These are phyloP conservation scores for Cystobasidium slooffiae DNA, from an alignment of 1,284 basidiomycete species.

Conservation along the genomic window DNA sequence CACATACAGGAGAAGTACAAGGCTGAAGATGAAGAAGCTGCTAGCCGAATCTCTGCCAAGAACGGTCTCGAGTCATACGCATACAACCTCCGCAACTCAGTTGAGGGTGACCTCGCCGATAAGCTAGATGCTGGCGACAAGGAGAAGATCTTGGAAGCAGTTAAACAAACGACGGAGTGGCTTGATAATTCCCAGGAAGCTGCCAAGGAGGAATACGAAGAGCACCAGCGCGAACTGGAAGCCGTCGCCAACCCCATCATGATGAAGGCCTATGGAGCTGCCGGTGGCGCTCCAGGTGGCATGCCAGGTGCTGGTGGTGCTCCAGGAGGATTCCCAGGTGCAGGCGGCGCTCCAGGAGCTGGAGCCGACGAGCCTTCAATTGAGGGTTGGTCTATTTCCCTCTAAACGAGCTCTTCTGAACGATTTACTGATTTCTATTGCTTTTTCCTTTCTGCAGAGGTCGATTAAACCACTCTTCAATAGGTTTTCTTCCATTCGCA, in stretches of 20 bases:
- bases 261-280: constrained; percentile 80
- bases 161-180: constrained; percentile 86
- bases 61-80: constrained; percentile 69
- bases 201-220: constrained; percentile 93
- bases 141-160: constrained; percentile 77
- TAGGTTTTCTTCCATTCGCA: background rate
- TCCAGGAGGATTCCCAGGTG: constrained; percentile 28
- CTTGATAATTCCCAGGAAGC: constrained; percentile 88
- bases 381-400: constrained; percentile 46
- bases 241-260: constrained; percentile 75
- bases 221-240: constrained; percentile 95
- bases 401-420: background rate
- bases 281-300: constrained; percentile 60
- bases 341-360: constrained; percentile 18
- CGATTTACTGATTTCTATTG: too few relatives aligned
- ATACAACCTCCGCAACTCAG: constrained; percentile 93
- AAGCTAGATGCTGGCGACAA: constrained; percentile 87
- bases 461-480: constrained; percentile 10
- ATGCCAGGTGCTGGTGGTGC: constrained; percentile 55
- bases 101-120: constrained; percentile 67
- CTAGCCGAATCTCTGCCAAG: constrained; percentile 77
- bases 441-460: constrained; percentile 47
- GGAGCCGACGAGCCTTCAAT: constrained; percentile 31
- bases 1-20: constrained; percentile 55
- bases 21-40: constrained; percentile 59